Base-by-base conservation (phyloP, 169 alveolate genomes). In the Plasmodium inui region DNA sequence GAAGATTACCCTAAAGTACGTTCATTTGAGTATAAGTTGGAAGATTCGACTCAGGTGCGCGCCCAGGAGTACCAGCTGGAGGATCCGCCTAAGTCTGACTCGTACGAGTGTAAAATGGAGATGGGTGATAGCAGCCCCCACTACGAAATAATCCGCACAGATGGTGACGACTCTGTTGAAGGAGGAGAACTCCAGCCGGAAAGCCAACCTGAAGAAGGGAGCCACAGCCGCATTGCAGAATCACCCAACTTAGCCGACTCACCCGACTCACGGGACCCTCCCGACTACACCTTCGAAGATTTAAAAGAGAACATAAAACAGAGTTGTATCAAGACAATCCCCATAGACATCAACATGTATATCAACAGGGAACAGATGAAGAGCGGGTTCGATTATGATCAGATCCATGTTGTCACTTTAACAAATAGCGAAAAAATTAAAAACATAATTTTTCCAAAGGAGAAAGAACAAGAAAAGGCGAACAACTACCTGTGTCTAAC, bases 341-440 rank as follows among this genome's bases (percentile, higher is more conserved):
- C 92, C 22, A 93, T 93, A 53, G 86, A 83, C 71, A 84, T 93
- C 46, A 86, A 93, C 79, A 93, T 83, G 85, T 93, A 93, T 53
- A 93, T 85, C 7, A 80, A 93, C 70, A 93, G 89, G 78, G 93
- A 89, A 81, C 72, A 79, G 55, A 17, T 91, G 74, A 83, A 44
- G 55, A 84, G 55, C 32, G 88, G 92, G 2, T 80, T 67, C 61
- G 86, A 89, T 67, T 93, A 83, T 85, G 92, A 93, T 19, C 94
- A 84, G 57, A 78, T 86, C 50, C 89, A 85, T 85, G 83, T 84
- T 34, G 88, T 84, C 41, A 86, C 53, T 57, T 84, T 78, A 79
- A 83, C 92, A 26, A 78, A 82, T 26, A 93, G 88, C 71, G 90
- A 86, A 46, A 84, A 93, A 70, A 46, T 82, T 0, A 37, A 70